phyloP scores from a whole-genome alignment of 441 rosid genomes.

The Gossypium lobatum region DNA sequence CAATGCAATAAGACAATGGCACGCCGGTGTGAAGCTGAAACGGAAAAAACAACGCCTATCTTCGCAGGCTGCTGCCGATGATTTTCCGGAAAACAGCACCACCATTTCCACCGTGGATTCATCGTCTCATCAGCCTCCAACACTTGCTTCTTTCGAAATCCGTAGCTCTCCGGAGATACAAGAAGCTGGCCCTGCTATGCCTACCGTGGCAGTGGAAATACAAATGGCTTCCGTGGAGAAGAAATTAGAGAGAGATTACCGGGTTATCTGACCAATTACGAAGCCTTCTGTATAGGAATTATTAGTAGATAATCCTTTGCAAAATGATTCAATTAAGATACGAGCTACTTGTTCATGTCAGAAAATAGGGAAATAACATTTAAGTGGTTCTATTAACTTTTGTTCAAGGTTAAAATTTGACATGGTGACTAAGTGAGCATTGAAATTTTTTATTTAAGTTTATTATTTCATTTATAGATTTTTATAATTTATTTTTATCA shows the following conservation, averaged over 20 bases:
- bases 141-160: conserved; percentile 14
- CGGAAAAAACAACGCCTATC: conserved; percentile 17
- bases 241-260: background rate
- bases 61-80: background rate
- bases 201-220: background rate
- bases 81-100: background rate
- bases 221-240: background rate
- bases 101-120: conserved; percentile 2
- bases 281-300: too few relatives aligned
- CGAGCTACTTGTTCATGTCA: too few relatives aligned
- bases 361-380: too few relatives aligned
- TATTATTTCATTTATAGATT: too few relatives aligned
- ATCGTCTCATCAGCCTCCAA: conserved; percentile 22
- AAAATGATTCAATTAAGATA: too few relatives aligned
- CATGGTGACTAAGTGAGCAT: too few relatives aligned
- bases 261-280: background rate
- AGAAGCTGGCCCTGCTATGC: background rate
- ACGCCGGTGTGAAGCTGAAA: conserved; percentile 30
- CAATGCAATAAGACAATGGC: conserved; percentile 40
- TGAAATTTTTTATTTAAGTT: too few relatives aligned
- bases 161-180: background rate
- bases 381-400: too few relatives aligned
- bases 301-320: too few relatives aligned
- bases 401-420: too few relatives aligned
- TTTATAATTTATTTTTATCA: too few relatives aligned